Base-by-base conservation (phyloP, 1,284 basidiomycete genomes). In the Tremellales sp. region DNA sequence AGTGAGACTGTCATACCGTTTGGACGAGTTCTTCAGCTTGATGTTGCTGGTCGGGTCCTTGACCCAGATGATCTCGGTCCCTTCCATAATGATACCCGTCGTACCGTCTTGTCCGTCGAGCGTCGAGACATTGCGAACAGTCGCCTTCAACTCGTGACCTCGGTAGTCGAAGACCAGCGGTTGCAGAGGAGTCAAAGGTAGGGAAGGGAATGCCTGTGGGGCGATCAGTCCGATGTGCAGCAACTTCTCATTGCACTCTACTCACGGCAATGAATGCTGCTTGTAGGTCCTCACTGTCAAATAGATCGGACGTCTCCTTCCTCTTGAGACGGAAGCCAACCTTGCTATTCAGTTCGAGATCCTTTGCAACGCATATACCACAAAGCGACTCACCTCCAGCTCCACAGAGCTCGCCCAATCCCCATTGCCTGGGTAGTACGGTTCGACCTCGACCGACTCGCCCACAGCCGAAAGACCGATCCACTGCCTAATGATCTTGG, bases 11-110 rank as follows among this genome's bases (percentile, higher is more conserved):
- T 67, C 81, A 52, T 49, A 90, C 85, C 89, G 88, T 71, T 89
- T 97, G 11, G 87, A 84, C 57, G 88, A 92, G 22, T 89, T 86
- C 76, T 94, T 97, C 68, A 99, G 79, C 76, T 90, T 93, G 70
- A 98, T 88, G 17, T 79, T 72, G 60, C 85, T 89, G 43, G 84
- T 79, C 0, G 85, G 80, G 2, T 88, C 86, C 72, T 96, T 94
- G 72, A 89, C 77, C 74, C 97, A 84, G 19, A 84, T 89, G 41
- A 98, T 77, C 60, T 96, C 89, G 6, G 92, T 96, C 72, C 87
- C 86, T 53, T 87, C 84, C 81, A 96, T 93, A 36, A 94, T 62
- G 35, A 97, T 81, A 26, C 93, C 94, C 54, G 81, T 80, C n/a
- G 64, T 60, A 49, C 75, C 73, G 8, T 84, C 82, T 0, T 59